Base-by-base conservation (phyloP, 83 land plant genomes). In the Isoetes engelmannii region DNA sequence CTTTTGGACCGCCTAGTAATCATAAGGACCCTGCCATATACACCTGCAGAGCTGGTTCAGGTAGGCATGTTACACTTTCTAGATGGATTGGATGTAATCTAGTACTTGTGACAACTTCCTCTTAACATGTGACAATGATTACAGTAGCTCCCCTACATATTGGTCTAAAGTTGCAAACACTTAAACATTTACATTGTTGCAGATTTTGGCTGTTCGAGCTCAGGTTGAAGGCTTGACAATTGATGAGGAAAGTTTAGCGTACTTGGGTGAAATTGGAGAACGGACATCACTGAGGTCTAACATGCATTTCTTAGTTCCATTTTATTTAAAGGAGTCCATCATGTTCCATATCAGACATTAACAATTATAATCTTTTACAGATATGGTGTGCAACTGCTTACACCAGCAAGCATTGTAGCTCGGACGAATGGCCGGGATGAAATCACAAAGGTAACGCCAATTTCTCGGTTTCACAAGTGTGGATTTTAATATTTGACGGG, bases 171-270 rank as follows among this genome's bases (percentile, higher is more conserved):
- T n/a, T n/a, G n/a, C n/a, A n/a, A n/a, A n/a, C n/a, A n/a, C n/a
- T n/a, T n/a, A n/a, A n/a, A n/a, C n/a, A n/a, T n/a, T n/a, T n/a
- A n/a, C n/a, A n/a, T n/a, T n/a, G n/a, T n/a, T 71, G 50, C 69
- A 92, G 97, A 92, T 92, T 55, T 60, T 89, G 63, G 97, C 97
- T 21, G 89, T 92, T 47, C 87, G 97, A 6, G 95, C 97, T 21
- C 90, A 87, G 58, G 91, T 89, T 63, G 97, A 92, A 63, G 95
- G 87, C 51, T 65, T 92, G 51, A 59, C 72, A 28, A 62, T 92
- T 55, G 95, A 89, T 73, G 95, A 92, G 69, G 97, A 92, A 21
- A 87, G 92, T 70, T 80, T 92, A 47, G 91, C 89, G 57, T 87
- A 61, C 69, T 79, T 92, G 41, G 95, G 89, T 70, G 92, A 92